Evolutionary conservation across 2,329 filamentous ascomycete species (phyloP).

Genomic region (Sporothrix mexicana): DNA sequence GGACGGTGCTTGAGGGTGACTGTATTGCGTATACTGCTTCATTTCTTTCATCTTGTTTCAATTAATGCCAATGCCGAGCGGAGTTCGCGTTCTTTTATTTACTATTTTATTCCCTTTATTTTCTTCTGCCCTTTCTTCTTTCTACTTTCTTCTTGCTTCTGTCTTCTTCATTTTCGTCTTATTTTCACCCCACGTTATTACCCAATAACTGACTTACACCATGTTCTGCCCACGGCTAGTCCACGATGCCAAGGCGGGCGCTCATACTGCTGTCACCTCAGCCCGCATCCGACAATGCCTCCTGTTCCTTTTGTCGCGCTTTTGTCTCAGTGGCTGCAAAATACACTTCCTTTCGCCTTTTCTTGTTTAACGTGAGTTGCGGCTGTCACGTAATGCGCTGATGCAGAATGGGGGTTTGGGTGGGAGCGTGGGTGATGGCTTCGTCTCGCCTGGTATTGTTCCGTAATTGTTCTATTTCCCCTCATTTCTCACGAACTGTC

Average conservation of each 20-base stretch:
- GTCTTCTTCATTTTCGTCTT: not conserved
- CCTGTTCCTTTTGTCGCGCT: not conserved
- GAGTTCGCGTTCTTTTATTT: not conserved
- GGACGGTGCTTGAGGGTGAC: constrained; percentile 3
- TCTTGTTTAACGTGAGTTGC: not conserved
- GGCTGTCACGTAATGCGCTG: constrained; percentile 15
- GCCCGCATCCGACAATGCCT: not conserved
- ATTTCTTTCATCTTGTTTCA: not conserved
- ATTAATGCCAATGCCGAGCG: constrained; percentile 8
- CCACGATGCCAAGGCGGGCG: constrained; percentile 5
- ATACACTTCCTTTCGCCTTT: no score
- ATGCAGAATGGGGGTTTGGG: constrained; percentile 1
- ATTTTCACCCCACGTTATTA: not conserved
- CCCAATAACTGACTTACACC: constrained; percentile 22
- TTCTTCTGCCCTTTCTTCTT: not conserved
- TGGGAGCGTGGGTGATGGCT: constrained; percentile 8
- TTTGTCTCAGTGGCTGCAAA: not conserved
- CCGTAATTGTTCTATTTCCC: constrained; percentile 2
- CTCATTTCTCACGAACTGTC: not conserved
- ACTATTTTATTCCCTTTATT: not conserved
- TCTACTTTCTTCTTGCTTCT: no score
- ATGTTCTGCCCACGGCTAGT: not conserved
- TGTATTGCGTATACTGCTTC: constrained; percentile 12
- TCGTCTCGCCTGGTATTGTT: not conserved
- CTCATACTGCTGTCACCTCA: constrained; percentile 13